Evolutionary conservation across 2,329 filamentous ascomycete genomes (phyloP), one percentile per base, ranked within the genome.

Genomic region (Pseudopithomyces maydicus): DNA sequence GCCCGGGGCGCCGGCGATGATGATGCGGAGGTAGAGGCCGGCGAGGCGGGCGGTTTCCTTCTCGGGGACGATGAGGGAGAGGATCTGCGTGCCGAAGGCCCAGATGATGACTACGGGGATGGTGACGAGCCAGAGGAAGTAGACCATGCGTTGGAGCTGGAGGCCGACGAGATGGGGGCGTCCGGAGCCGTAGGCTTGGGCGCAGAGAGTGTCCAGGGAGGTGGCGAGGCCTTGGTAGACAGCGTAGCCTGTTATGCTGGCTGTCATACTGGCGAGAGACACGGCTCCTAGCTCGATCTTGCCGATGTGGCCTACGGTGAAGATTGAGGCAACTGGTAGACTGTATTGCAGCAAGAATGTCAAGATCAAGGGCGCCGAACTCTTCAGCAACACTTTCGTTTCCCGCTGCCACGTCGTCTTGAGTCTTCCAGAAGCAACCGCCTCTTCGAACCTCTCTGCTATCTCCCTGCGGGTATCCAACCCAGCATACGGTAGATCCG

Each of bases 381-480:
- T 78, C 59, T 84, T 82, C 29, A 84, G 79, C 39, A 98, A 83
- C 1, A 92, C 92, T 78, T 93, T 92, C 41, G 90, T 83, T 80
- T 98, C 94, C 60, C 93, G 87, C 75, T 90, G 88, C 92, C 93
- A 98, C 5, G 92, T 96, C 4, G 93, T 97, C 52, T 89, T 88
- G 63, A 98, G 93, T 70, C 87, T 85, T 11, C 92, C 92, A 0
- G 89, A 85, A 0, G 86, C 84, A 11, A 97, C 90, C 0, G 93
- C 94, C 59, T 92, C 90, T 60, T 94, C 68, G 72, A 73, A 77
- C 35, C 63, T 72, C 45, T 72, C 67, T 38, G 73, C 67, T 52
- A 77, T 72, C 0, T 62, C 70, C 44, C 86, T 85, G 4, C 82
- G 78, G 5, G 78, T 80, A 54, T 80, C 80, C 38, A 78, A 78